phyloP scores from a whole-genome alignment of 495 filamentous ascomycete genomes.

The Cercophora scortea region DNA sequence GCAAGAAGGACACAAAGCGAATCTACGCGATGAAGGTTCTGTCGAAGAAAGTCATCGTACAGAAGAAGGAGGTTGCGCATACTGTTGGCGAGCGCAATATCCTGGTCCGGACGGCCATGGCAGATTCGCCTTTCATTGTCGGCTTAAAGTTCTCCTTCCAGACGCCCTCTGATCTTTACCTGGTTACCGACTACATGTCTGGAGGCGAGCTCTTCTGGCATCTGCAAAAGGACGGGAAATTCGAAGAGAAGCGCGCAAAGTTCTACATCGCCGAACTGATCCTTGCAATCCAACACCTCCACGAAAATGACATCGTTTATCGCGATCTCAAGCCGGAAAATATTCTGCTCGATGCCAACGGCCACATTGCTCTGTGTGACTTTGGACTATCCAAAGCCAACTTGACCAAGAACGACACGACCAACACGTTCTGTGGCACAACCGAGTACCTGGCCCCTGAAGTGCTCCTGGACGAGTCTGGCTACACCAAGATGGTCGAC shows the following conservation, averaged over 20 bases:
- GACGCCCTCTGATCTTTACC: constrained; percentile 89
- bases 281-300: constrained; percentile 87
- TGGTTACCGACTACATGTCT: constrained; percentile 99
- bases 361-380: constrained; percentile 91
- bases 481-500: constrained; percentile 99
- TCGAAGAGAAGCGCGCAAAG: constrained; percentile 89
- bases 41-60: constrained; percentile 98
- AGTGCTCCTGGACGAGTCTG: constrained; percentile 87
- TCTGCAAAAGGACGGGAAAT: constrained; percentile 92
- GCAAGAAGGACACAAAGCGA: constrained; percentile 89
- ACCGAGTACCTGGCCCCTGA: constrained; percentile 97
- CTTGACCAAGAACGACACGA: constrained; percentile 89
- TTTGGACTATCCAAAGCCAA: constrained; percentile 98
- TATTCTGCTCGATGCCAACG: constrained; percentile 85
- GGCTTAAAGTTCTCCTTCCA: constrained; percentile 99
- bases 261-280: constrained; percentile 99
- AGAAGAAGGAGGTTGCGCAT: constrained; percentile 98
- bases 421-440: constrained; percentile 97
- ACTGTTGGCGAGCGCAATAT: constrained; percentile 97
- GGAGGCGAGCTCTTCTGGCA: constrained; percentile 99
- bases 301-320: constrained; percentile 96
- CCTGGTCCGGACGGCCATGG: constrained; percentile 87
- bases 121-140: constrained; percentile 95
- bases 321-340: constrained; percentile 97
- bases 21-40: constrained; percentile 99